Evolutionary conservation across 768 basidiomycete genomes (phyloP), one percentile per base, ranked within the genome.

Genomic region (Chalciporus piperatus): DNA sequence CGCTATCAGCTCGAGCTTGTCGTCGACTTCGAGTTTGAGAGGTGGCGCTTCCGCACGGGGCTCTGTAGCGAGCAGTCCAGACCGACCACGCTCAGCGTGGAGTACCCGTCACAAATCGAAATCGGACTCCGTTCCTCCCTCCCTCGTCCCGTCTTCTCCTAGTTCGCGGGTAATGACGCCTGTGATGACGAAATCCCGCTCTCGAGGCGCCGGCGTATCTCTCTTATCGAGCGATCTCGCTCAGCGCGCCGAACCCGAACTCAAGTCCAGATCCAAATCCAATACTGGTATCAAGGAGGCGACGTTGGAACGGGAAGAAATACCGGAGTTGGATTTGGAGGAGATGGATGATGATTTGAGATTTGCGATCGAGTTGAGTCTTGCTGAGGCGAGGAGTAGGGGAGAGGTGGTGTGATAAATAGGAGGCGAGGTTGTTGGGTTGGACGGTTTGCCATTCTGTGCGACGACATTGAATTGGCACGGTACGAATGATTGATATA

Each of bases 361-460:
- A 44, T 76, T 82, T 55, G 87, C 81, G 11, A 76, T 89, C 12
- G 83, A 84, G 66, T 63, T 89, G 65, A 89, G 88, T 62, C 74
- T 89, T 22, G 84, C 78, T 1, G 88, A 89, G 46, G 62, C 57
- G 2, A 52, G 33, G 38, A 60, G 61, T 35, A 55, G 39, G 22
- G 57, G 42, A 0, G 50, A 57, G 3, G 30, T 17, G 6, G 47
- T 44, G 14, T 66, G 51, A 60, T n/a, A 22, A 22, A 22, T 22
- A 22, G 22, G 22, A 22, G n/a, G n/a, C n/a, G n/a, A n/a, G n/a
- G n/a, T n/a, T n/a, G n/a, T n/a, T n/a, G n/a, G n/a, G n/a, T n/a
- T n/a, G n/a, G n/a, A n/a, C n/a, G n/a, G n/a, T n/a, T n/a, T n/a
- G n/a, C n/a, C n/a, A n/a, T n/a, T 22, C 22, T 4, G 22, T 22